Conservation (phyloP, 257 asterid genomes). For the Anisodus acutangulus region DNA sequence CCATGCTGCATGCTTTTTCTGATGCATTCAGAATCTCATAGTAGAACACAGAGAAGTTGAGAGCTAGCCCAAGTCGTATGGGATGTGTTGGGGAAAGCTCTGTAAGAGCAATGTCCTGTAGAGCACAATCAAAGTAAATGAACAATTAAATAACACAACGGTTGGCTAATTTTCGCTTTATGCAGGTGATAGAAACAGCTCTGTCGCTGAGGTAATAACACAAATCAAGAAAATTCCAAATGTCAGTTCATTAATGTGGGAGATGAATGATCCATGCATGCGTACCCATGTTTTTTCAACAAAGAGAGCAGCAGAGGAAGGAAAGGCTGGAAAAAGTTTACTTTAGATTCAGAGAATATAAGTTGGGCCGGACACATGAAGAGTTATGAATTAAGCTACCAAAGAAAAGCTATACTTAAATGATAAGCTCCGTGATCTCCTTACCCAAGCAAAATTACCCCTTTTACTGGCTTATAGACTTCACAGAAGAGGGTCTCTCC, state of each 20-base stretch:
- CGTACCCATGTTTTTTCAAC: neutral
- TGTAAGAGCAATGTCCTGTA: slow-evolving; percentile 59
- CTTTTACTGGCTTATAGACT: neutral
- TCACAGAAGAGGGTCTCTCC: neutral
- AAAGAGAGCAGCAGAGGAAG: slow-evolving; percentile 2
- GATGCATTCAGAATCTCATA: slow-evolving; percentile 66
- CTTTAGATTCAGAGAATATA: neutral
- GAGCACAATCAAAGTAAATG: slow-evolving; percentile 10
- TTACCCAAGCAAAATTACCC: neutral
- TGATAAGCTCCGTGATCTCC: slow-evolving; percentile 18
- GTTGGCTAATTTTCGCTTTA: neutral
- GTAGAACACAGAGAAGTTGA: slow-evolving; percentile 70
- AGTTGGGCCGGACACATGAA: neutral
- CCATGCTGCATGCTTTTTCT: slow-evolving; percentile 73
- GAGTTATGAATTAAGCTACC: neutral
- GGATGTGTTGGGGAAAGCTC: slow-evolving; percentile 63
- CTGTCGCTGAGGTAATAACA: neutral
- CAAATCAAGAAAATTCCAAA: neutral
- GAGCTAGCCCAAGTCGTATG: slow-evolving; percentile 52
- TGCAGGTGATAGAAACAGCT: slow-evolving; percentile 17
- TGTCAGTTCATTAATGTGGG: slow-evolving; percentile 21
- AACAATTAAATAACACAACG: neutral
- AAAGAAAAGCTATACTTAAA: neutral
- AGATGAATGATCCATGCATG: slow-evolving; percentile 18
- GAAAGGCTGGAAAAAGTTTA: neutral